A percentile compares a stretch with the other conserved stretches of the same genome.
Evolutionary conservation across 2,329 filamentous ascomycete species (phyloP).

Genomic region (Monilinia laxa): DNA sequence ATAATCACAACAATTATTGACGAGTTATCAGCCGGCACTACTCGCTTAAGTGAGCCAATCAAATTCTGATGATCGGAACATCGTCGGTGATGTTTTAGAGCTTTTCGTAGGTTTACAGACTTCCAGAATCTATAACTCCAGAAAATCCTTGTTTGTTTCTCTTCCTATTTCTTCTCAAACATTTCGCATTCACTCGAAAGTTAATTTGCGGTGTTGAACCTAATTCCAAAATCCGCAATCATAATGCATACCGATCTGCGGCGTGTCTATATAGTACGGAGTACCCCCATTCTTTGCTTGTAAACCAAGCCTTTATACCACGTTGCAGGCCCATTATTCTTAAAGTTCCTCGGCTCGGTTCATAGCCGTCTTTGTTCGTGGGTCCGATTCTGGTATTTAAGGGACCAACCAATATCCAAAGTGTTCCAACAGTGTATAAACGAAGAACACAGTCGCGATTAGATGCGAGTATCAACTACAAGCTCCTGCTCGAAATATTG

Average conservation of each 20-base stretch:
- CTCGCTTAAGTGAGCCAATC: slow-evolving; percentile 6
- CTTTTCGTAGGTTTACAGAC: not conserved
- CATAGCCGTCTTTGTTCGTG: not conserved
- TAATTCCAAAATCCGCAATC: not conserved
- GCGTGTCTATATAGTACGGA: not conserved
- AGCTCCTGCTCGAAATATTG: not conserved
- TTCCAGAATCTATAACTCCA: not conserved
- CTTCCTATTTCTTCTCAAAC: not conserved
- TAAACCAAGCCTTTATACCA: not conserved
- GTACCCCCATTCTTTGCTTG: not conserved
- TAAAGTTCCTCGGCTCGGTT: not conserved
- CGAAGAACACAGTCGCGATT: not conserved
- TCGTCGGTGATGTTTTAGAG: not conserved
- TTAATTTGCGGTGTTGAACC: not conserved
- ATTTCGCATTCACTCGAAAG: not conserved
- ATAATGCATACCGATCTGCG: not conserved
- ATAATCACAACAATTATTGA: not conserved
- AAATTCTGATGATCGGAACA: not conserved
- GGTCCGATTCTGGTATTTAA: not conserved
- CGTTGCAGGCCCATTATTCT: not conserved
- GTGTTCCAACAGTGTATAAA: not conserved
- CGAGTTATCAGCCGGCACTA: not conserved
- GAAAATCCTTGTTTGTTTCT: too few relatives aligned
- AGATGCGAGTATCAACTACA: not conserved
- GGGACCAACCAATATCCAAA: not conserved